phyloP scores from a whole-genome alignment of 2,329 filamentous ascomycete genomes.

The Lasiodiplodia hormozganensis region DNA sequence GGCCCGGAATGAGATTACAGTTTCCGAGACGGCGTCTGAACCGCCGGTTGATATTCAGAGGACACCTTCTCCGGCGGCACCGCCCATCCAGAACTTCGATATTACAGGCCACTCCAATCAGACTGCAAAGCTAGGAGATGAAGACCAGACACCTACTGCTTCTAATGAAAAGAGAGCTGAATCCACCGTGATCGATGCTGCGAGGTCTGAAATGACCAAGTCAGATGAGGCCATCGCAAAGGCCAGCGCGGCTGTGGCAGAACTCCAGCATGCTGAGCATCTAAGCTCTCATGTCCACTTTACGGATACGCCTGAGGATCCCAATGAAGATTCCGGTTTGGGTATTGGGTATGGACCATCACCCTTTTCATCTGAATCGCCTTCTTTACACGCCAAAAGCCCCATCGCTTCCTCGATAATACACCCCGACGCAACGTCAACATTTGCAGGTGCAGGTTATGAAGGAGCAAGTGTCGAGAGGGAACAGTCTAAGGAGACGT shows the following conservation, averaged over 20 bases:
- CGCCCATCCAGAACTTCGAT: neutral
- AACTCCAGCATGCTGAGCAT: neutral
- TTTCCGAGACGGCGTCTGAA: neutral
- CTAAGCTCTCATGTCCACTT: neutral
- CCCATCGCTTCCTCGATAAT: neutral
- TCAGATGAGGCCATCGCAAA: conserved; percentile 4
- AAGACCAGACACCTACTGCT: neutral
- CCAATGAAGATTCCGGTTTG: neutral
- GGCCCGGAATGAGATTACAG: neutral
- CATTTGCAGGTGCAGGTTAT: neutral
- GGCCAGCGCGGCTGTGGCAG: neutral
- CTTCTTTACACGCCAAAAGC: neutral
- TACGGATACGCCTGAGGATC: neutral
- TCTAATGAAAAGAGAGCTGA: neutral
- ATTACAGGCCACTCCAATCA: neutral
- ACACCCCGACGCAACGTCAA: neutral
- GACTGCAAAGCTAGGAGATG: neutral
- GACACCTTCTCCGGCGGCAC: neutral
- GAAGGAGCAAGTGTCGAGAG: neutral
- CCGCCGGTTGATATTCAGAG: neutral
- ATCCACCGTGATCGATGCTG: neutral
- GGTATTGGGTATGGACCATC: neutral
- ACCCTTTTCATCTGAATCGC: neutral
- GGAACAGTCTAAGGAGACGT: neutral
- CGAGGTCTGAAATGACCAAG: conserved; percentile 7